Evolutionary conservation across 306 rosid species (phyloP), one percentile per base, ranked within the genome.

Genomic region (Hylodesmum podocarpum): DNA sequence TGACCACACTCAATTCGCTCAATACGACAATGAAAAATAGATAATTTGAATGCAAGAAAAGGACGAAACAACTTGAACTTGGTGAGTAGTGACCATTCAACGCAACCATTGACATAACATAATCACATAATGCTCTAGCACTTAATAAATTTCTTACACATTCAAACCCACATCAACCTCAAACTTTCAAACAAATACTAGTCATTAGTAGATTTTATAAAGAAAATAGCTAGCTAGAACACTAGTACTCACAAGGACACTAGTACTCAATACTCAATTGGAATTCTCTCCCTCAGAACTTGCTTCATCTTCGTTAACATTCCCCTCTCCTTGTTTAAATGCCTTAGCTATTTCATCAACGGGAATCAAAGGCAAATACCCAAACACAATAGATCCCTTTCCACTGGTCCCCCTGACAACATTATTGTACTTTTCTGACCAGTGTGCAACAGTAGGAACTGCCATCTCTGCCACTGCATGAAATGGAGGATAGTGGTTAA

Each of bases 341-440:
- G 88, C 88, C 79, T 70, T 70, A 6, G 93, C 84, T 69, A 90
- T 82, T 55, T 94, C 88, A 22, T 91, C 88, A 4, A 84, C 41
- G 2, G 98, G 98, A 83, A 90, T 90, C 55, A 85, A 65, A 66
- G 96, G 98, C 50, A 92, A 78, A 78, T 87, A 84, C 7, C 86
- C 84, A 12, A 80, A 75, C 5, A 84, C 63, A 11, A 73, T 15
- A 58, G 75, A 89, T 0, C 90, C 93, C 74, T 88, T 94, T 44
- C 46, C 74, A 15, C 62, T 73, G 84, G 82, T 43, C 34, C 66
- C 44, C 80, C 71, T 87, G 0, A 90, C 83, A 39, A 68, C 72
- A 11, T 71, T 50, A 87, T 94, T 91, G 85, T 94, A 94, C 40
- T 72, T 90, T 66, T 85, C 88, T 6, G 83, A 80, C 82, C 82